A percentile compares a stretch with the other conserved stretches of the same genome.
These are phyloP conservation scores for Penicillium psychrosexuale DNA, from an alignment of 2,329 filamentous ascomycete genomes.

Conservation along the genomic window DNA sequence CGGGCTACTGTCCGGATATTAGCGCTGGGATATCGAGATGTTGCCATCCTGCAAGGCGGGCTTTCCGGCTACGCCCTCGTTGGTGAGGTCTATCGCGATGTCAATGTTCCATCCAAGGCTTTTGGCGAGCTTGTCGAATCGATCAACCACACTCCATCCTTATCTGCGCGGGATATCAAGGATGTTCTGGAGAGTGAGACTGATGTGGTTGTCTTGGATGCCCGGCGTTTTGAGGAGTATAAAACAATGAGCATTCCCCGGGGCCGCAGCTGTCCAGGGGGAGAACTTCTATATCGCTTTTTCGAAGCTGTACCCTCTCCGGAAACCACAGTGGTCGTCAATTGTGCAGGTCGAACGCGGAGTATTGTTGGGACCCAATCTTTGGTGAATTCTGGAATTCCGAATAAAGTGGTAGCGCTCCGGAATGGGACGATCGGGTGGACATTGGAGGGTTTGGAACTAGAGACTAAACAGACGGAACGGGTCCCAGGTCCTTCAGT, in stretches of 20 bases:
- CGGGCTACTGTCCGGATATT: slow-evolving; percentile 21
- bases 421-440: slow-evolving; percentile 34
- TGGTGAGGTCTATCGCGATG: slow-evolving; percentile 32
- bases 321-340: slow-evolving; percentile 29
- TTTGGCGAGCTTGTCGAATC: slow-evolving; percentile 34
- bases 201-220: slow-evolving; percentile 29
- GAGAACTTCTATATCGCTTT: slow-evolving; percentile 31
- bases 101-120: slow-evolving; percentile 33
- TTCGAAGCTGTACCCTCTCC: slow-evolving; percentile 28
- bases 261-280: slow-evolving; percentile 33
- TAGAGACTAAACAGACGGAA: slow-evolving; percentile 24
- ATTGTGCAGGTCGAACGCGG: slow-evolving; percentile 35
- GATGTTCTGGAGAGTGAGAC: slow-evolving; percentile 19
- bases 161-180: slow-evolving; percentile 28
- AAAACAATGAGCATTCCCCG: slow-evolving; percentile 34
- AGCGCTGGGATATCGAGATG: slow-evolving; percentile 25
- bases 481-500: slow-evolving; percentile 13
- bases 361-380: slow-evolving; percentile 32
- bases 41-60: slow-evolving; percentile 26
- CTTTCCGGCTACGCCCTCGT: slow-evolving; percentile 23
- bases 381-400: slow-evolving; percentile 26
- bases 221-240: slow-evolving; percentile 30
- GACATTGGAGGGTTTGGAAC: slow-evolving; percentile 27
- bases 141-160: slow-evolving; percentile 29
- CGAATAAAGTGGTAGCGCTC: slow-evolving; percentile 29